These are phyloP conservation scores for Inga laurina DNA, from an alignment of 306 rosid species.

Conservation along the genomic window DNA sequence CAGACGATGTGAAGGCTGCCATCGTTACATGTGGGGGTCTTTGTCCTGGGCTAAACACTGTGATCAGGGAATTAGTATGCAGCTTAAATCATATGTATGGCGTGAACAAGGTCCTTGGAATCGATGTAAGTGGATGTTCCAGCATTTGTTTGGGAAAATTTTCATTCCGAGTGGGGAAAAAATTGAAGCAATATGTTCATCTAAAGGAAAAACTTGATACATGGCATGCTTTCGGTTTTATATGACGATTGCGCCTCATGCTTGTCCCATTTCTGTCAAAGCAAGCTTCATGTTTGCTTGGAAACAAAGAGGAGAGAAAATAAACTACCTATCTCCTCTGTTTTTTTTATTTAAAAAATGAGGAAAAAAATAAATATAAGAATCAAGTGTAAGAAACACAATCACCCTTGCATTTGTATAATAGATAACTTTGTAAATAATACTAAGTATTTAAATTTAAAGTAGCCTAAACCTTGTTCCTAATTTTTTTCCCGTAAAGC, in stretches of 20 bases:
- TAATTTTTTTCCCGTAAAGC: neutral
- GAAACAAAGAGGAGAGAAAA: neutral
- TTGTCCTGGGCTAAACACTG: conserved; percentile 98
- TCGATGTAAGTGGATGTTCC: conserved; percentile 55
- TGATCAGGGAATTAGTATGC: conserved; percentile 90
- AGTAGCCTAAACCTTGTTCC: neutral
- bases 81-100: conserved; percentile 86
- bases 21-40: conserved; percentile 98
- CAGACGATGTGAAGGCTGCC: conserved; percentile 90
- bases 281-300: conserved; percentile 36
- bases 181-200: conserved; percentile 8
- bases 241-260: neutral
- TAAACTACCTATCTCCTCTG: neutral
- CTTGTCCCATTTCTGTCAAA: conserved; percentile 26
- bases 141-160: neutral
- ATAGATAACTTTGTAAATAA: neutral
- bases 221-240: too few species aligned
- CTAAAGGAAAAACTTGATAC: neutral
- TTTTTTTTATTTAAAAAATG: neutral
- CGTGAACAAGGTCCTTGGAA: conserved; percentile 78
- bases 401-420: conserved; percentile 34
- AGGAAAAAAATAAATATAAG: neutral
- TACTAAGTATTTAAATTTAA: neutral
- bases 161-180: neutral
- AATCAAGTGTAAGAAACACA: neutral